Percentiles rank a stretch among this genome's conserved stretches.
phyloP scores from a whole-genome alignment of 2,329 filamentous ascomycete genomes.

The Talaromyces sp. region DNA sequence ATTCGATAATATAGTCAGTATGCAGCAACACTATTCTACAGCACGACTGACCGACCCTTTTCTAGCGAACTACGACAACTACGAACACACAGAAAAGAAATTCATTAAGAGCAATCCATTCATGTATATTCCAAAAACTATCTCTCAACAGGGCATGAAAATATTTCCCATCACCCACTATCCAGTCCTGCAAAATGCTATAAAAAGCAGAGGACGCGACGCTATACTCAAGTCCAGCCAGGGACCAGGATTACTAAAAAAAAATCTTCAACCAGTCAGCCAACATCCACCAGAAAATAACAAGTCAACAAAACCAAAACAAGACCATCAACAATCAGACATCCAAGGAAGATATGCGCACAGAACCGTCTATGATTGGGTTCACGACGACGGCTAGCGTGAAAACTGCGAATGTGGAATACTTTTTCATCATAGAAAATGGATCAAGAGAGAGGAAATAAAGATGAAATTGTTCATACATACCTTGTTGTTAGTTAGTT shows the following conservation, averaged over 20 bases:
- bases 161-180: no score
- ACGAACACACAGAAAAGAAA: not conserved
- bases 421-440: conserved; percentile 34
- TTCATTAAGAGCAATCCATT: not conserved
- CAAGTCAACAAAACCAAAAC: not conserved
- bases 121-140: not conserved
- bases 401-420: conserved; percentile 35
- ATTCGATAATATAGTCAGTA: no score
- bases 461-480: not conserved
- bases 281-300: not conserved
- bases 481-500: conserved; percentile 5
- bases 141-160: no score
- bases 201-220: no score
- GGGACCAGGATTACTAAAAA: no score
- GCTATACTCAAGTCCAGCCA: no score
- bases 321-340: conserved; percentile 11
- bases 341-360: conserved; percentile 16
- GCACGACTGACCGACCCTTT: not conserved
- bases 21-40: no score
- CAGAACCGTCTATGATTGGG: conserved; percentile 15
- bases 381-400: conserved; percentile 16
- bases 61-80: not conserved
- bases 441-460: not conserved
- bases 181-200: no score
- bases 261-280: not conserved